A percentile compares a stretch with the other conserved stretches of the same genome.
These are phyloP conservation scores for Naganishia vaughanmartiniae DNA, from an alignment of 768 basidiomycete genomes.

Conservation along the genomic window DNA sequence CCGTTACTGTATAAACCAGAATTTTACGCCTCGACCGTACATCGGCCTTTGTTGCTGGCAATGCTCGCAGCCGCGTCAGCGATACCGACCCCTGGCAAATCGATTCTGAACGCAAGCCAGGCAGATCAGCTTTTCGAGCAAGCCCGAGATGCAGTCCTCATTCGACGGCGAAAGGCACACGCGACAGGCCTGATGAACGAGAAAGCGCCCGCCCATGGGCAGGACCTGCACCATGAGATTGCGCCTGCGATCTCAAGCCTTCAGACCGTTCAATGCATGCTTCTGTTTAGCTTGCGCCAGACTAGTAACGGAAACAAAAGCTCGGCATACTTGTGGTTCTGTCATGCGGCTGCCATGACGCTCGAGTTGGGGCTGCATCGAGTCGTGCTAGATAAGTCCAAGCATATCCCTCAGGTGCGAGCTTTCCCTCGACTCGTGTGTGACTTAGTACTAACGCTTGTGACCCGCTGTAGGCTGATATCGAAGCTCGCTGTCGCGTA, in stretches of 20 bases:
- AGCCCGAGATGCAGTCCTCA: constrained; percentile 34
- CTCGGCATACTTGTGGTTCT: constrained; percentile 37
- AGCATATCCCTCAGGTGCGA: neutral
- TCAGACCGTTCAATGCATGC: constrained; percentile 37
- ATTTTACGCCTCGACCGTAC: constrained; percentile 38
- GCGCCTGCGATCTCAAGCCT: constrained; percentile 22
- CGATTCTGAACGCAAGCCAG: constrained; percentile 21
- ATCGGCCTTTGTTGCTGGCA: constrained; percentile 36
- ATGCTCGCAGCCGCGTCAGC: constrained; percentile 42
- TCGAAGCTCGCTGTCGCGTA: constrained; percentile 39
- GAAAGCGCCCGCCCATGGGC: constrained; percentile 12
- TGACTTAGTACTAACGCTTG: too few species aligned
- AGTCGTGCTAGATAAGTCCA: constrained; percentile 17
- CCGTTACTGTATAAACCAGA: constrained; percentile 43
- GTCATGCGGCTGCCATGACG: constrained; percentile 38
- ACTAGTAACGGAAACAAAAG: constrained; percentile 43
- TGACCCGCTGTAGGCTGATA: constrained; percentile 22
- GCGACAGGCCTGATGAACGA: neutral
- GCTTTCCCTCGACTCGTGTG: neutral
- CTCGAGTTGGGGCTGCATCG: constrained; percentile 41
- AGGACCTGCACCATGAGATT: constrained; percentile 14
- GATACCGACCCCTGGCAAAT: constrained; percentile 32
- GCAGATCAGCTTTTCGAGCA: constrained; percentile 33
- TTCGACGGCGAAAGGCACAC: neutral
- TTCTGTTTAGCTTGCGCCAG: constrained; percentile 43